These are phyloP conservation scores for Pochonia chlamydosporia DNA, from an alignment of 2,329 filamentous ascomycete species.

Conservation along the genomic window DNA sequence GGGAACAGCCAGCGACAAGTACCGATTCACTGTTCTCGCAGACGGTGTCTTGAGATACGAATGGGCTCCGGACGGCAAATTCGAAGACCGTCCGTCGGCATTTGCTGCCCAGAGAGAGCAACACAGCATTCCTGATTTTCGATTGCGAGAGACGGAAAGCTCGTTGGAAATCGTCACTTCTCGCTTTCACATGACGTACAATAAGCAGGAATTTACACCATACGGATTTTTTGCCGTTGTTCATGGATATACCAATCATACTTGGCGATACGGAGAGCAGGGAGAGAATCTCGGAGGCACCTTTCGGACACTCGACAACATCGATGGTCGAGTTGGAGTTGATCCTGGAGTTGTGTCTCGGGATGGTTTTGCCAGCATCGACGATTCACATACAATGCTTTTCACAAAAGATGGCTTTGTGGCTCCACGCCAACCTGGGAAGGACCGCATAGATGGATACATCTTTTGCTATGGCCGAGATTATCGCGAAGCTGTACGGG, in stretches of 20 bases:
- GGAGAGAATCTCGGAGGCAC: conserved; percentile 38
- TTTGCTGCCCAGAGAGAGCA: conserved; percentile 50
- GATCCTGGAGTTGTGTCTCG: conserved; percentile 45
- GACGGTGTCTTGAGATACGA: conserved; percentile 54
- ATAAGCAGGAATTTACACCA: conserved; percentile 49
- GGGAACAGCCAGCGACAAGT: conserved; percentile 26
- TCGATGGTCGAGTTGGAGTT: conserved; percentile 44
- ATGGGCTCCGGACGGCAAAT: conserved; percentile 53
- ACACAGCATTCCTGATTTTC: conserved; percentile 38
- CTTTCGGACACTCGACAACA: conserved; percentile 47
- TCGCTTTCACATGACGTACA: conserved; percentile 50
- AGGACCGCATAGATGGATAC: conserved; percentile 47
- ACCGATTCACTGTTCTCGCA: conserved; percentile 54
- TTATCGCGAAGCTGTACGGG: conserved; percentile 46
- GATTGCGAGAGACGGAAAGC: conserved; percentile 37
- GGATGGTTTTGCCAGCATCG: conserved; percentile 44
- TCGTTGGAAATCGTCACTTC: conserved; percentile 50
- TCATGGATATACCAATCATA: conserved; percentile 34
- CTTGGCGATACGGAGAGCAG: conserved; percentile 44
- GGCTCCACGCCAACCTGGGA: conserved; percentile 35
- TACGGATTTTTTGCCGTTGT: conserved; percentile 39
- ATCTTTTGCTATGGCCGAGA: conserved; percentile 55
- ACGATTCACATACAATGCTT: conserved; percentile 51
- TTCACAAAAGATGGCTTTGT: conserved; percentile 49
- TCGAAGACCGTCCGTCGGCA: conserved; percentile 57